Base-by-base conservation (phyloP, 2,329 filamentous ascomycete genomes). In the Xylariaceae sp. region DNA sequence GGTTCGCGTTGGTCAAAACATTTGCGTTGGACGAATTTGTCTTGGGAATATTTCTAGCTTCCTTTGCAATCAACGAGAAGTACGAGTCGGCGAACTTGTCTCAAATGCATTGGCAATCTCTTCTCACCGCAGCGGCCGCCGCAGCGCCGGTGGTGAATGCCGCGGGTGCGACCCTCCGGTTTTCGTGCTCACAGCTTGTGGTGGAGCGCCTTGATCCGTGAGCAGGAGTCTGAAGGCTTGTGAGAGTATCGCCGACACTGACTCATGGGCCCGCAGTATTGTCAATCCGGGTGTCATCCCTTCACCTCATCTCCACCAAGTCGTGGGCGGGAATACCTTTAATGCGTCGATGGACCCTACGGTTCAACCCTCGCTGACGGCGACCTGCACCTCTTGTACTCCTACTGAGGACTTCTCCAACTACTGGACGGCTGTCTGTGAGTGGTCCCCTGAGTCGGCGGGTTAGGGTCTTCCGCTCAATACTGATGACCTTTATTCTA, bases 151-250 rank as follows among this genome's bases (percentile, higher is more conserved):
- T 49, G 45, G 57, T 59, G 14, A 49, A 60, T 14, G 61, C 56
- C 33, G 55, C 55, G 19, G 35, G 35, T 5, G 61, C 62, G 38
- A 62, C 61, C 18, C 59, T 64, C 44, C 62, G 62, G 15, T 64
- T 64, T 49, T 64, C 62, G 6, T 64, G 62, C 51, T 63, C 62
- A 11, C 61, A 64, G 44, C 61, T 64, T 17, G 61, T 64, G 10
- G 62, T 64, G 27, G 62, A 64, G 27, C 61, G 62, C 44, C 54
- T 64, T 32, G 62, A 64, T 47, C 62, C 62, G 62, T 64, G 41
- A 58, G 62, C 49, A 1, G 14, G 45, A 12, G 32, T n/a, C 30
- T 11, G 19, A 17, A n/a, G 32, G 14, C 31, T 17, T 19, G 17
- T 6, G 11, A 15, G 39, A 38, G n/a, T 2, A 9, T 33, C 15